These are phyloP conservation scores for Cyanophora paradoxa DNA, from an alignment of 78 protist species.

Conservation along the genomic window DNA sequence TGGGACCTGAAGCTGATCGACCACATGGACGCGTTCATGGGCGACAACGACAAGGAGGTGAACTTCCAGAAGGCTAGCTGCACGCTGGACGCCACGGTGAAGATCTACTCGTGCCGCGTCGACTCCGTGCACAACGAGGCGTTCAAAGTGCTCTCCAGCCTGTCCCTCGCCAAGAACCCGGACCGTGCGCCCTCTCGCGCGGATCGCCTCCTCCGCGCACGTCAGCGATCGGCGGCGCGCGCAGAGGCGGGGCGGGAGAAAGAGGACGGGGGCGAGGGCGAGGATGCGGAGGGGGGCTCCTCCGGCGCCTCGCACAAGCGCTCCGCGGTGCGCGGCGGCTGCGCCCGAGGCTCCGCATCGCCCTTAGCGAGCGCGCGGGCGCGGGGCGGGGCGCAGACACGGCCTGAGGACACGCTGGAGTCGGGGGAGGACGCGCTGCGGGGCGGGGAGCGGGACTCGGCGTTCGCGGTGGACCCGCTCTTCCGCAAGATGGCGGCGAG, in stretches of 20 bases:
- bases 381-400: neutral
- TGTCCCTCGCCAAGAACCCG: conserved; percentile 25
- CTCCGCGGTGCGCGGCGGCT: neutral
- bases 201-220: neutral
- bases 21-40: conserved; percentile 47
- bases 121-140: conserved; percentile 79
- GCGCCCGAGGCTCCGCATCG: neutral
- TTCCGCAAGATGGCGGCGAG: conserved; percentile 63
- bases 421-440: neutral
- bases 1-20: conserved; percentile 83
- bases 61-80: conserved; percentile 82
- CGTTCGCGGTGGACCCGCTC: conserved; percentile 67
- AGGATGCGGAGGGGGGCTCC: neutral
- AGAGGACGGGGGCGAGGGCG: neutral
- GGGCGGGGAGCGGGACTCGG: neutral
- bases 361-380: neutral
- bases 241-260: neutral
- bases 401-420: neutral
- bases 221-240: neutral
- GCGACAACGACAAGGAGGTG: neutral
- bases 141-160: conserved; percentile 69
- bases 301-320: neutral
- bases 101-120: conserved; percentile 85
- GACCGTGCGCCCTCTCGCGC: neutral
- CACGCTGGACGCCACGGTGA: conserved; percentile 85